Conservation (phyloP, 345 rosid genomes). For the Lagerstroemia speciosa region DNA sequence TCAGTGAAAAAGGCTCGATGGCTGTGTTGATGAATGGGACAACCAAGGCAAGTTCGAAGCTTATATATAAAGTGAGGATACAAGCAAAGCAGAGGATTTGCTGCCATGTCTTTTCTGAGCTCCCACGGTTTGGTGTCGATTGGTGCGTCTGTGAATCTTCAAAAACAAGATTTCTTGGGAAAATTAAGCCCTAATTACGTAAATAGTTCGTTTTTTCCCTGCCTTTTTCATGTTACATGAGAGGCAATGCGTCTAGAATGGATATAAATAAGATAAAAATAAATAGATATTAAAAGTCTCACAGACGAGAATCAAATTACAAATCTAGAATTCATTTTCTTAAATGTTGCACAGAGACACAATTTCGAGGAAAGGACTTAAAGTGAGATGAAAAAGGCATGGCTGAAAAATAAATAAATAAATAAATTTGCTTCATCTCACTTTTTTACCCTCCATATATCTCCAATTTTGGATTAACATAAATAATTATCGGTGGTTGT, state of each 20-base stretch:
- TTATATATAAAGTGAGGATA: background rate
- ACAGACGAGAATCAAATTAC: too few species aligned
- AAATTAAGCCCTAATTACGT: conserved; percentile 3
- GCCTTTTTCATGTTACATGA: conserved; percentile 3
- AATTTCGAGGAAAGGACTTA: background rate
- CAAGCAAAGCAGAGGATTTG: background rate
- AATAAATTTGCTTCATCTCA: too few species aligned
- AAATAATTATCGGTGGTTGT: background rate
- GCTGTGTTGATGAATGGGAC: background rate
- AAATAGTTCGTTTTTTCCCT: background rate
- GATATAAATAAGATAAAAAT: too few species aligned
- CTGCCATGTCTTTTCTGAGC: background rate
- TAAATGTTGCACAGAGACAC: too few species aligned
- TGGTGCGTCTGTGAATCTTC: background rate
- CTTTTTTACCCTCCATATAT: background rate
- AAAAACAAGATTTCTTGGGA: background rate
- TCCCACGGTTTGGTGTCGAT: background rate
- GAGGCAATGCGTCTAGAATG: too few species aligned
- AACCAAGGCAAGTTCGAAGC: background rate
- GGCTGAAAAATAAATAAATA: too few species aligned
- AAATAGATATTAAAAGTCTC: too few species aligned
- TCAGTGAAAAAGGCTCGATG: background rate
- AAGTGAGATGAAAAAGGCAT: too few species aligned
- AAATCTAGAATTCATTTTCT: too few species aligned
- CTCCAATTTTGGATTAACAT: background rate